phyloP scores from a whole-genome alignment of 129 eudicot genomes.

The Apium graveolens region DNA sequence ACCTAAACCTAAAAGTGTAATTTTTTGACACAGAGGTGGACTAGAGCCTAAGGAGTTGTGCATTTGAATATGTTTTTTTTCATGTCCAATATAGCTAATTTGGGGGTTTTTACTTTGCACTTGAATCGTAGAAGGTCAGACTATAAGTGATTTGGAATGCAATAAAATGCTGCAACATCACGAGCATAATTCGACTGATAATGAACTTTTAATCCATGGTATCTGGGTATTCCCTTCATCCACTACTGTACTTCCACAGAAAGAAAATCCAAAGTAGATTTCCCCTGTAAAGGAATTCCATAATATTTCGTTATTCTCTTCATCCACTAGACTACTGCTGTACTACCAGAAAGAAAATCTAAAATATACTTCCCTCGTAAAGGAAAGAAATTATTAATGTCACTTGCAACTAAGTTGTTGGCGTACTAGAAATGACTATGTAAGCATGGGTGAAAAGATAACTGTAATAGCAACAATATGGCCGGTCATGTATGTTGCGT shows the following conservation, averaged over 20 bases:
- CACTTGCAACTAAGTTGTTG: neutral
- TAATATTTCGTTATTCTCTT: neutral
- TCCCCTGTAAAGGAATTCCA: neutral
- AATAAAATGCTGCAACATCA: neutral
- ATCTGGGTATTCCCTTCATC: neutral
- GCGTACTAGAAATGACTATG: neutral
- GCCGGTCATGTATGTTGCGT: constrained; percentile 6
- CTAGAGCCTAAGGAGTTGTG: neutral
- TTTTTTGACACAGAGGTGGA: neutral
- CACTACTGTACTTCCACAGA: neutral
- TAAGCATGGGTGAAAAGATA: neutral
- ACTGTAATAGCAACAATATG: neutral
- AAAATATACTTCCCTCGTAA: neutral
- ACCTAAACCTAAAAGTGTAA: neutral
- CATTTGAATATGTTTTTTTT: neutral
- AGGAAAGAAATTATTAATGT: neutral
- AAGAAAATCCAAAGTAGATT: neutral
- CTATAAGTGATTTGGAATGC: neutral
- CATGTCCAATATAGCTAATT: neutral
- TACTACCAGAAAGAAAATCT: neutral
- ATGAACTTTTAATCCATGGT: neutral
- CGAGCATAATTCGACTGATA: neutral
- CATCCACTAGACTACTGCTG: neutral
- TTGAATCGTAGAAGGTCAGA: neutral
- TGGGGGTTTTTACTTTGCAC: neutral